Base-by-base conservation (phyloP, 2,329 filamentous ascomycete genomes). In the Aspergillus puulaauensis region DNA sequence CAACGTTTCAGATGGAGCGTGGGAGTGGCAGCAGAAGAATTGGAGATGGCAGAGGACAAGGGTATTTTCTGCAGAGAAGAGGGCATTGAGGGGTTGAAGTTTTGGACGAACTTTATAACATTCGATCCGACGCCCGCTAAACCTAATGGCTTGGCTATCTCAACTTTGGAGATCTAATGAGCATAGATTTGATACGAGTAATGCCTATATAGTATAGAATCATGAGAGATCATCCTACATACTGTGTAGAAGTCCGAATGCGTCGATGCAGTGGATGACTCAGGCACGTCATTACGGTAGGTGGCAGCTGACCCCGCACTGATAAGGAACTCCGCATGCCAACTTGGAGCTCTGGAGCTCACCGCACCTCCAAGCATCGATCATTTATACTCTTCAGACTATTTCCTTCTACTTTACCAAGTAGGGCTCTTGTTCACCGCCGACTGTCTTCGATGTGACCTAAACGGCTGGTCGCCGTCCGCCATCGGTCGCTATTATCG, bases 1-100 rank as follows among this genome's bases (percentile, higher is more conserved):
- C 90, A 96, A 73, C 82, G 86, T 50, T 99, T 99, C 75, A 91
- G 93, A 6, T 99, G 95, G 95, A 98, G 95, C 71, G 89, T 99
- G 7, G 95, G 95, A 8, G 93, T 99, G 21, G 95, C 95, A 1
- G 90, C 89, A 59, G 95, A 98, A 73, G 95, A 99, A 76, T 81
- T 99, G 12, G 90, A 97, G 71, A 97, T 99, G 93, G 93, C 93
- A 0, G 95, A 99, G 74, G 93, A 98, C 72, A 86, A 84, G 56
- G 95, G 95, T 0, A 86, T 87, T 3, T 73, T 99, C 19, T 98
- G 93, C 72, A 87, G 95, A 48, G 95, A 99, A 72, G 93, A 96
- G 68, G 89, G 91, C 4, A 85, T 98, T 14, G 93, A 97, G 72
- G 95, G 95, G 0, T 80, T 96, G 47, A 89, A 89, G 68, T 99